These are phyloP conservation scores for Saccharomycopsis babjevae DNA, from an alignment of 805 yeast species.

Conservation along the genomic window DNA sequence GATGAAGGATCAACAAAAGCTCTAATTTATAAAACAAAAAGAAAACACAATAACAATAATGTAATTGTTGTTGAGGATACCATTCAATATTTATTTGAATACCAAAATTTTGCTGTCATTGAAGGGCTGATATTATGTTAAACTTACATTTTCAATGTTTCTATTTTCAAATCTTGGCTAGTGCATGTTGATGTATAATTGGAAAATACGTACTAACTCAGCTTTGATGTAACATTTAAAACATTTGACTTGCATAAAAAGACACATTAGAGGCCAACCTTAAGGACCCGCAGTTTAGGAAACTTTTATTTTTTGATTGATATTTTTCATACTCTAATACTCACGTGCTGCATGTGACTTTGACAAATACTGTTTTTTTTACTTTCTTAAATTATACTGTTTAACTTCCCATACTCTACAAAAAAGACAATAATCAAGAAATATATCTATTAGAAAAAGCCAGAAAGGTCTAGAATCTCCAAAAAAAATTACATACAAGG, in stretches of 20 bases:
- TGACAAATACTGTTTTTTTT: too few species aligned
- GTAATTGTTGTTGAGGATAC: neutral
- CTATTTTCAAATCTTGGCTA: too few species aligned
- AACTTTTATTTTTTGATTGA: neutral
- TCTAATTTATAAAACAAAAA: too few species aligned
- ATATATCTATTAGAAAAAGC: neutral
- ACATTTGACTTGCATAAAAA: neutral
- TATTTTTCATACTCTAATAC: neutral
- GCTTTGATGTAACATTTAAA: neutral
- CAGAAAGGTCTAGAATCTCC: neutral
- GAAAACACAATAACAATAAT: neutral
- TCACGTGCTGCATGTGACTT: neutral
- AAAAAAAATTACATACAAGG: neutral
- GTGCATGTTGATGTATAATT: neutral
- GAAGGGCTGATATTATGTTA: neutral
- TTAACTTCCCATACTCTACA: neutral
- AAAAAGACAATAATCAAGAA: neutral
- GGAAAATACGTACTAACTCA: neutral
- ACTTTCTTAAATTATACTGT: too few species aligned
- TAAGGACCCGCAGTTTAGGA: neutral
- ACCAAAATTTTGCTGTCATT: neutral
- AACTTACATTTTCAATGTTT: too few species aligned
- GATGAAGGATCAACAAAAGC: too few species aligned
- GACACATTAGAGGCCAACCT: neutral
- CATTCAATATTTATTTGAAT: neutral